Conservation (phyloP, 345 rosid species). For the Camelina sativa region DNA sequence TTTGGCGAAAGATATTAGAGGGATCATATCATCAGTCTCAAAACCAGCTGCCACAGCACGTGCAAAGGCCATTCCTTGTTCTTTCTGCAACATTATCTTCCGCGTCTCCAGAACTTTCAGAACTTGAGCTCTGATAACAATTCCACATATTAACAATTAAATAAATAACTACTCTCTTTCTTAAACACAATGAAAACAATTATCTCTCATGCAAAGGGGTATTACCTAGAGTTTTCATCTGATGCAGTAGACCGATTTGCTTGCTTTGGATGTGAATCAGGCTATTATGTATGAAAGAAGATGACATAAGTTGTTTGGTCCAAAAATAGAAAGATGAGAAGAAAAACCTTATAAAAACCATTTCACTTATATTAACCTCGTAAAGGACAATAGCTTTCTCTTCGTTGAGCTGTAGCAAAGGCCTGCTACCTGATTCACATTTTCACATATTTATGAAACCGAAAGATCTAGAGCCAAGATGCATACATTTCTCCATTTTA, state of each 20-base stretch:
- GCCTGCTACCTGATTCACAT: slow-evolving; percentile 59
- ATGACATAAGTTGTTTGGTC: slow-evolving; percentile 15
- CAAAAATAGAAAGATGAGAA: background rate
- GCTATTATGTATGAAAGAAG: slow-evolving; percentile 58
- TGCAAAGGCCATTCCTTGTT: slow-evolving; percentile 99
- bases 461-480: slow-evolving; percentile 13
- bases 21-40: slow-evolving; percentile 73
- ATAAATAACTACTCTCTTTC: slow-evolving; percentile 15
- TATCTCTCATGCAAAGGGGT: slow-evolving; percentile 26
- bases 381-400: slow-evolving; percentile 94
- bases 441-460: slow-evolving; percentile 27
- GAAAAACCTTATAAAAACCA: slow-evolving; percentile 3
- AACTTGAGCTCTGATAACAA: slow-evolving; percentile 72
- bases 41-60: slow-evolving; percentile 99
- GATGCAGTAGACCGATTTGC: slow-evolving; percentile 54
- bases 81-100: slow-evolving; percentile 77
- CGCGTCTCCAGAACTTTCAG: slow-evolving; percentile 90
- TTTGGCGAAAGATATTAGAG: slow-evolving; percentile 79
- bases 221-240: slow-evolving; percentile 79
- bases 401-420: slow-evolving; percentile 53
- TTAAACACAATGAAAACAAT: background rate
- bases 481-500: slow-evolving; percentile 1
- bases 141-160: slow-evolving; percentile 15
- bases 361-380: slow-evolving; percentile 51
- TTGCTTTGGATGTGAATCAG: slow-evolving; percentile 62